Evolutionary conservation across 2,329 filamentous ascomycete genomes (phyloP).

Genomic region (Lasiodiplodia hormozganensis): DNA sequence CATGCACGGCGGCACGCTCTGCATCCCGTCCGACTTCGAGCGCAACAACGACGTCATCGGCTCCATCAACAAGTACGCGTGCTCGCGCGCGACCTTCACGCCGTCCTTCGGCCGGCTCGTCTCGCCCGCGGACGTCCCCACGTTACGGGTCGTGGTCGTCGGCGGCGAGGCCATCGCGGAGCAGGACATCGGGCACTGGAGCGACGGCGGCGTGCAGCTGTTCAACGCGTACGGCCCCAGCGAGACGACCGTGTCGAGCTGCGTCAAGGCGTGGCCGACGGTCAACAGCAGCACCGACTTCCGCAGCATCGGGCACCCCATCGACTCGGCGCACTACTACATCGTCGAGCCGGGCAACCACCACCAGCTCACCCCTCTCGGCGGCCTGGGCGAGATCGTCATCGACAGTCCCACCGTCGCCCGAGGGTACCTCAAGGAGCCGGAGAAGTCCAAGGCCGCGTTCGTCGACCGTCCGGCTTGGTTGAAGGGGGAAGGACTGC

Average conservation of each 20-base stretch:
- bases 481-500: neutral
- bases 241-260: neutral
- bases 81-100: conserved; percentile 45
- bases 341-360: conserved; percentile 39
- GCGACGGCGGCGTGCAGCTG: neutral
- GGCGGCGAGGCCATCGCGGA: conserved; percentile 39
- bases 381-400: conserved; percentile 44
- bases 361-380: conserved; percentile 43
- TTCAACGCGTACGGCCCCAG: conserved; percentile 3
- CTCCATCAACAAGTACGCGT: conserved; percentile 38
- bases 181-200: conserved; percentile 32
- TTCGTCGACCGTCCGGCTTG: conserved; percentile 38
- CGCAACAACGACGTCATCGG: conserved; percentile 53
- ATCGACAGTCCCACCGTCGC: conserved; percentile 46
- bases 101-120: conserved; percentile 47
- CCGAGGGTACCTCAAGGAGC: conserved; percentile 42
- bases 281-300: neutral
- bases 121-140: conserved; percentile 51
- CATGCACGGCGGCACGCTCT: conserved; percentile 50
- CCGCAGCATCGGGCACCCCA: neutral
- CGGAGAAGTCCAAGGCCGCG: conserved; percentile 40
- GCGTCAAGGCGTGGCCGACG: neutral
- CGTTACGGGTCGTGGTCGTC: conserved; percentile 46
- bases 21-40: conserved; percentile 50
- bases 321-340: conserved; percentile 20